Evolutionary conservation across 148 eudicot genomes (phyloP).

Genomic region (Diospyros kaki): DNA sequence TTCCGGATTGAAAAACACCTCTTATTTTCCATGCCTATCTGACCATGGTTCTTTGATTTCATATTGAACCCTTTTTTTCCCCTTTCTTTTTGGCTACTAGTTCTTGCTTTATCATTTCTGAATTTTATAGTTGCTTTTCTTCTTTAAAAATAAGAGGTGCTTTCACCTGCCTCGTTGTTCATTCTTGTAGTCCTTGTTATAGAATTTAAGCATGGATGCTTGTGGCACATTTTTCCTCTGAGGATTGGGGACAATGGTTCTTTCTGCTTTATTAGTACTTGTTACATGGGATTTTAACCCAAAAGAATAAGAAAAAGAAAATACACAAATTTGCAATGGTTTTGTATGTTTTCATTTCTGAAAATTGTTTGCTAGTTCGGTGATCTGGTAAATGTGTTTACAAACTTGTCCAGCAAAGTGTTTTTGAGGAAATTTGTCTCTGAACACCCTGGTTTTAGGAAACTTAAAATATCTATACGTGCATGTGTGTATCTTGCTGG

Average conservation of each 20-base stretch:
- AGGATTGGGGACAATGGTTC: neutral
- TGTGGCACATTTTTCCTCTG: neutral
- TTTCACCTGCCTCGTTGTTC: neutral
- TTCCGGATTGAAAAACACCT: neutral
- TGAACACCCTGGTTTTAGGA: no score
- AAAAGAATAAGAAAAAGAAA: no score
- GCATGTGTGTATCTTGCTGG: no score
- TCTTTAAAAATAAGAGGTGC: neutral
- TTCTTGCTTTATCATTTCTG: neutral
- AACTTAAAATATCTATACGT: no score
- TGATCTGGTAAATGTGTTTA: no score
- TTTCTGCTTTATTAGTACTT: neutral
- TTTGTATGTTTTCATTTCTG: no score
- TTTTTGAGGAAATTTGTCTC: no score
- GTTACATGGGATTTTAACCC: neutral
- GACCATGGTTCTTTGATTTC: neutral
- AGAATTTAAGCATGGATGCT: neutral
- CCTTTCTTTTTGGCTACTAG: neutral
- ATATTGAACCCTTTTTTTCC: neutral
- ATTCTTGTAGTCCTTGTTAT: neutral
- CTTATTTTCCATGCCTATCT: neutral
- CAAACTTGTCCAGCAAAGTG: no score
- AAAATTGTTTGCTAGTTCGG: no score
- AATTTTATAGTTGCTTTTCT: neutral
- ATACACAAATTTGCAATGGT: no score